Evolutionary conservation across 192 early-diverging fungal genomes (phyloP).

Genomic region (Entomortierella chlamydospora): DNA sequence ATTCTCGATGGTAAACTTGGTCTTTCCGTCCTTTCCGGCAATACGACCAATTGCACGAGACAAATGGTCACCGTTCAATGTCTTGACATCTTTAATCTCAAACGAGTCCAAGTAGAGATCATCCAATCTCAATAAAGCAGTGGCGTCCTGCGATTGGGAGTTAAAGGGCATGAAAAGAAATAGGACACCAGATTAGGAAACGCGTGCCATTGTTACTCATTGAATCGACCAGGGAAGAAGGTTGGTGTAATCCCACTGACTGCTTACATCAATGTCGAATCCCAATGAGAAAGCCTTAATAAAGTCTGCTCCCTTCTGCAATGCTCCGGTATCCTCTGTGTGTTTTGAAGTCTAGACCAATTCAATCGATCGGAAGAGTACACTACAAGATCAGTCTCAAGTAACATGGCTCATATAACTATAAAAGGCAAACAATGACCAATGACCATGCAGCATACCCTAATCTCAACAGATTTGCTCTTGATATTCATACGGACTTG

Average conservation of each 20-base stretch:
- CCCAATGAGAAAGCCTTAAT: constrained; percentile 93
- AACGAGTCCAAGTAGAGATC: constrained; percentile 97
- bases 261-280: constrained; percentile 82
- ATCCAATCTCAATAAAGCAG: constrained; percentile 95
- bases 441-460: constrained; percentile 65
- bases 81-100: constrained; percentile 98
- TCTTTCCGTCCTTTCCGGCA: constrained; percentile 97
- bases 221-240: too few relatives aligned
- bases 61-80: constrained; percentile 93
- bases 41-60: constrained; percentile 98
- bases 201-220: too few relatives aligned
- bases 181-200: background rate
- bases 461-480: constrained; percentile 88
- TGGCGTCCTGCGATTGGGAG: constrained; percentile 72
- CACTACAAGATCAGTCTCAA: background rate
- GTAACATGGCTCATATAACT: background rate
- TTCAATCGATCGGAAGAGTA: background rate
- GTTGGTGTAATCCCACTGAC: too few relatives aligned
- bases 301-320: constrained; percentile 98
- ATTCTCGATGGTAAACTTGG: constrained; percentile 98
- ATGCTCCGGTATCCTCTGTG: constrained; percentile 87
- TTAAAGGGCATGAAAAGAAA: background rate
- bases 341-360: constrained; percentile 74
- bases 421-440: background rate
- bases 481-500: constrained; percentile 97